Percentiles rank a stretch among this genome's conserved stretches.
phyloP scores from a whole-genome alignment of 169 alveolate species.

The Eimeria praecox region DNA sequence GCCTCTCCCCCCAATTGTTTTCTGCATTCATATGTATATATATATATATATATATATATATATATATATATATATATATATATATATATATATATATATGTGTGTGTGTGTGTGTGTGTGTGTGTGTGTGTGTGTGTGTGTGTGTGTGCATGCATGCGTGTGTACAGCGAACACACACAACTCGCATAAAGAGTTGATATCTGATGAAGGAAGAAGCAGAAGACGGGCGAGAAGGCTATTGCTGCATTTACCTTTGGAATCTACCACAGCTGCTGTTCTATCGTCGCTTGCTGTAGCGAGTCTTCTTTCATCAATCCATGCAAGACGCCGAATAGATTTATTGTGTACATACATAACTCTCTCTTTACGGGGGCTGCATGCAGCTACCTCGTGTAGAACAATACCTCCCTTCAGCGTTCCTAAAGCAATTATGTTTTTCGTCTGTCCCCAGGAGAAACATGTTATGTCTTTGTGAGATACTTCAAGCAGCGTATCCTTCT shows the following conservation, averaged over 20 bases:
- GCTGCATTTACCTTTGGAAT: slow-evolving; percentile 8
- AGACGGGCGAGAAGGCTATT: too few species aligned
- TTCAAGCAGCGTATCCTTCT: not conserved
- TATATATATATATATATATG: too few species aligned
- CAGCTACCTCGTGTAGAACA: not conserved
- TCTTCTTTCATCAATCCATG: slow-evolving; percentile 26
- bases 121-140: too few species aligned
- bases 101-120: too few species aligned
- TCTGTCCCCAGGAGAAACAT: not conserved
- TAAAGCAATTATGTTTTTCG: not conserved
- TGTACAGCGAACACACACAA: too few species aligned
- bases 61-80: too few species aligned
- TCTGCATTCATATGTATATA: too few species aligned
- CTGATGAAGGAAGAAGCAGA: too few species aligned
- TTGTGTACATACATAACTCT: not conserved
- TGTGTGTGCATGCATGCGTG: too few species aligned
- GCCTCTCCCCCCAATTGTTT: too few species aligned
- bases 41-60: too few species aligned
- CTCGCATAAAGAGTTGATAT: too few species aligned
- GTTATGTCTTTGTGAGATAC: slow-evolving; percentile 17
- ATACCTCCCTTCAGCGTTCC: slow-evolving; percentile 34
- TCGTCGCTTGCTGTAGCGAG: slow-evolving; percentile 28
- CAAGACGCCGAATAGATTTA: slow-evolving; percentile 25
- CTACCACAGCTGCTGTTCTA: not conserved
- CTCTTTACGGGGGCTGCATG: not conserved